phyloP scores from a whole-genome alignment of 1,284 basidiomycete species.

The Papiliotrema fonsecae region DNA sequence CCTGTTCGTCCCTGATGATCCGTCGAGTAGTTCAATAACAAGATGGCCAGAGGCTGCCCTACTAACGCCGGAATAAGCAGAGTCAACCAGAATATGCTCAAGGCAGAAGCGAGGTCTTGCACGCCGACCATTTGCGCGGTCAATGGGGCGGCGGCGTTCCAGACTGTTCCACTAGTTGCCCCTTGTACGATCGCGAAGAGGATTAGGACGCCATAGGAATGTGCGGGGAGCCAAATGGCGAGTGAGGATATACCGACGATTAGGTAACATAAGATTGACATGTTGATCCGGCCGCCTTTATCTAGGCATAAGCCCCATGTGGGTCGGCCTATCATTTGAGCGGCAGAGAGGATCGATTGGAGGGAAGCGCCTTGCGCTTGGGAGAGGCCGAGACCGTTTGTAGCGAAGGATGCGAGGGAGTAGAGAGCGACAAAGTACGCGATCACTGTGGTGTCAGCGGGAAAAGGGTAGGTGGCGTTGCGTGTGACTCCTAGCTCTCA shows the following conservation, averaged over 20 bases:
- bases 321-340: slow-evolving; percentile 50
- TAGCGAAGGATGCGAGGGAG: slow-evolving; percentile 50
- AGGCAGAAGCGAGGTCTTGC: slow-evolving; percentile 44
- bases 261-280: slow-evolving; percentile 45
- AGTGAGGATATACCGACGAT: slow-evolving; percentile 46
- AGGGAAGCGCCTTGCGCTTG: slow-evolving; percentile 48
- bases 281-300: slow-evolving; percentile 46
- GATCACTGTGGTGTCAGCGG: slow-evolving; percentile 28
- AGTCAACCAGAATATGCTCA: slow-evolving; percentile 48
- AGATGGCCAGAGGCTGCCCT: slow-evolving; percentile 47
- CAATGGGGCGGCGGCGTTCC: slow-evolving; percentile 43
- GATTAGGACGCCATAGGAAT: slow-evolving; percentile 44
- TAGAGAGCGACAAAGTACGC: slow-evolving; percentile 51
- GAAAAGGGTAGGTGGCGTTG: background rate
- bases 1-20: slow-evolving; percentile 30
- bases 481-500: background rate
- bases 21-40: slow-evolving; percentile 43
- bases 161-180: slow-evolving; percentile 47
- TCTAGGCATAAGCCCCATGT: slow-evolving; percentile 46
- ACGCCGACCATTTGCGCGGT: slow-evolving; percentile 46
- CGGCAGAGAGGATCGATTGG: slow-evolving; percentile 49
- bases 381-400: slow-evolving; percentile 42
- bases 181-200: slow-evolving; percentile 48
- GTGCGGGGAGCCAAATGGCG: slow-evolving; percentile 48
- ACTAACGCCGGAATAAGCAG: slow-evolving; percentile 40